A percentile compares a stretch with the other conserved stretches of the same genome.
phyloP scores from a whole-genome alignment of 768 basidiomycete species.

The Amanita inopinata region DNA sequence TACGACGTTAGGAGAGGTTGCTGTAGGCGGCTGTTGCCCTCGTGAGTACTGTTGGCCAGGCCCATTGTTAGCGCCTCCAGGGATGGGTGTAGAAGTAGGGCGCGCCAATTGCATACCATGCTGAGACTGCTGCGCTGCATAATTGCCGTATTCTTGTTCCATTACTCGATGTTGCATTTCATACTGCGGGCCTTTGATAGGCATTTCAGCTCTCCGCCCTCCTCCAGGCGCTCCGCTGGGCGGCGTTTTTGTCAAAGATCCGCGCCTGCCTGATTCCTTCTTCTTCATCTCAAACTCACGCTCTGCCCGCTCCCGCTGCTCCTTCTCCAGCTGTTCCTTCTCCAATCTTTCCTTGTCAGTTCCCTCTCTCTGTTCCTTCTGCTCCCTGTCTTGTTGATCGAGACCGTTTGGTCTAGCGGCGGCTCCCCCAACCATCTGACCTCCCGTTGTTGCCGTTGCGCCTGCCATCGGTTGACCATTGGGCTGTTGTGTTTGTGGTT shows the following conservation, averaged over 20 bases:
- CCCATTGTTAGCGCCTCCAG: constrained; percentile 14
- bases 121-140: constrained; percentile 26
- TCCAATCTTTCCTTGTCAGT: constrained; percentile 32
- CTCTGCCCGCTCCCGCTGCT: constrained; percentile 32
- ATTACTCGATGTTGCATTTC: constrained; percentile 91
- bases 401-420: constrained; percentile 20
- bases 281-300: constrained; percentile 48
- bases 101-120: constrained; percentile 19
- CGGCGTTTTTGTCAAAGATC: constrained; percentile 59
- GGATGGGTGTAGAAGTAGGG: constrained; percentile 17
- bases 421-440: no score
- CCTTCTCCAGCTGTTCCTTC: constrained; percentile 30
- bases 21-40: constrained; percentile 18
- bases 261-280: constrained; percentile 40
- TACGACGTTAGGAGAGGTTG: constrained; percentile 15
- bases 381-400: constrained; percentile 32
- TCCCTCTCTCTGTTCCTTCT: constrained; percentile 32
- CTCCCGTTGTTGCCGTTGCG: constrained; percentile 16
- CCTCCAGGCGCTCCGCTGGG: constrained; percentile 36
- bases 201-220: constrained; percentile 72
- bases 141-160: constrained; percentile 73
- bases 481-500: constrained; percentile 48
- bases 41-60: constrained; percentile 23
- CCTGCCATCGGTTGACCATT: constrained; percentile 20
- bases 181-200: constrained; percentile 83